Conservation (phyloP, 2,329 filamentous ascomycete species). For the Knoxdaviesia proteae region DNA sequence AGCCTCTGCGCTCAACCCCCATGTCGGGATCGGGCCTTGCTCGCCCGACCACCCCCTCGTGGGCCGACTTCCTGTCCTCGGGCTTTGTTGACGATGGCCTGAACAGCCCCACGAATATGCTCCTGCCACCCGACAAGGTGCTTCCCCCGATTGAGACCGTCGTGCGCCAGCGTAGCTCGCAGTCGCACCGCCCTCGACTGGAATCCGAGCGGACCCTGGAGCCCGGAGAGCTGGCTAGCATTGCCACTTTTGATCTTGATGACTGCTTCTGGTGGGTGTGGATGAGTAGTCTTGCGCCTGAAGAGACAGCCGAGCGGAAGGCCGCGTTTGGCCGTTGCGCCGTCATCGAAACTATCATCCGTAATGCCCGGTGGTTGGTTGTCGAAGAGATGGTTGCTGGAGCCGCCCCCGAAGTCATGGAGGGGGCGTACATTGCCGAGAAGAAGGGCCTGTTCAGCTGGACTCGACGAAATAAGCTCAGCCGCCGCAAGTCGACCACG, state of each 20-base stretch:
- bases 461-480: constrained; percentile 44
- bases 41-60: constrained; percentile 85
- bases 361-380: constrained; percentile 69
- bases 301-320: constrained; percentile 72
- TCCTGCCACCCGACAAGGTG: constrained; percentile 81
- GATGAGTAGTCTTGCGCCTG: constrained; percentile 87
- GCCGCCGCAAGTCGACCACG: constrained; percentile 49
- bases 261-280: constrained; percentile 99
- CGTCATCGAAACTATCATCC: constrained; percentile 71
- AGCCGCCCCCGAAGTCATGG: constrained; percentile 64
- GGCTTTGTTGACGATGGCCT: constrained; percentile 67
- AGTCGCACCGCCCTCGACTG: constrained; percentile 58
- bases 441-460: constrained; percentile 92
- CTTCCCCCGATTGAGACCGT: constrained; percentile 63
- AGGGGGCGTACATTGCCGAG: constrained; percentile 77
- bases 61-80: constrained; percentile 92
- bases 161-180: constrained; percentile 62
- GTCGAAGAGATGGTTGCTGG: constrained; percentile 95
- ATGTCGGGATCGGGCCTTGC: constrained; percentile 47
- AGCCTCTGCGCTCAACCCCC: constrained; percentile 38
- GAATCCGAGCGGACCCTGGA: constrained; percentile 51
- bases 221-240: constrained; percentile 85
- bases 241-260: constrained; percentile 67
- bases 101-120: constrained; percentile 40
- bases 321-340: constrained; percentile 87